A percentile compares a stretch with the other conserved stretches of the same genome.
These are phyloP conservation scores for Apium graveolens DNA, from an alignment of 129 eudicot genomes.

Conservation along the genomic window DNA sequence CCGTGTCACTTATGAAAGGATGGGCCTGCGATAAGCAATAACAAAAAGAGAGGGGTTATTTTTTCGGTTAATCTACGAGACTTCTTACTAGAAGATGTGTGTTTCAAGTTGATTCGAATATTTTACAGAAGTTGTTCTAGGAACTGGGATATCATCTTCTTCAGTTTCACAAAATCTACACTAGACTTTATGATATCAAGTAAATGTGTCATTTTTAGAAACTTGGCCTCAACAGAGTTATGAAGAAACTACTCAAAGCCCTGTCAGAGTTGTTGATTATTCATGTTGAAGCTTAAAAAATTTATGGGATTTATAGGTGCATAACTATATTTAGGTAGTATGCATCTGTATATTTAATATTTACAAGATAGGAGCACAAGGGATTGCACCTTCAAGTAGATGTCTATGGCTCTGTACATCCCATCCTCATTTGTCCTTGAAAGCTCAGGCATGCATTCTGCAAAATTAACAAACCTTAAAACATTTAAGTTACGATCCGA, in stretches of 20 bases:
- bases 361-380: neutral
- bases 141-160: too few species aligned
- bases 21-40: slow-evolving; percentile 32
- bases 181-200: neutral
- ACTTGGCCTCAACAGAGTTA: neutral
- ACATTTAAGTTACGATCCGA: slow-evolving; percentile 72
- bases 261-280: neutral
- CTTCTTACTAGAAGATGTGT: neutral
- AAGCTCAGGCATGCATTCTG: slow-evolving; percentile 69
- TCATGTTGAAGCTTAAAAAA: neutral
- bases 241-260: neutral
- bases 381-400: slow-evolving; percentile 62
- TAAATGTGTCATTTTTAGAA: too few species aligned
- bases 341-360: neutral
- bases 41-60: neutral
- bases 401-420: slow-evolving; percentile 85
- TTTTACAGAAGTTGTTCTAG: neutral
- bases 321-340: neutral
- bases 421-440: slow-evolving; percentile 76
- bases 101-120: neutral
- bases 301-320: neutral
- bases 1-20: slow-evolving; percentile 44
- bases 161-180: neutral
- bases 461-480: slow-evolving; percentile 44
- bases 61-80: neutral